A percentile compares a stretch with the other conserved stretches of the same genome.
phyloP scores from a whole-genome alignment of 331 rosid genomes.

The Pyrus hybrid region DNA sequence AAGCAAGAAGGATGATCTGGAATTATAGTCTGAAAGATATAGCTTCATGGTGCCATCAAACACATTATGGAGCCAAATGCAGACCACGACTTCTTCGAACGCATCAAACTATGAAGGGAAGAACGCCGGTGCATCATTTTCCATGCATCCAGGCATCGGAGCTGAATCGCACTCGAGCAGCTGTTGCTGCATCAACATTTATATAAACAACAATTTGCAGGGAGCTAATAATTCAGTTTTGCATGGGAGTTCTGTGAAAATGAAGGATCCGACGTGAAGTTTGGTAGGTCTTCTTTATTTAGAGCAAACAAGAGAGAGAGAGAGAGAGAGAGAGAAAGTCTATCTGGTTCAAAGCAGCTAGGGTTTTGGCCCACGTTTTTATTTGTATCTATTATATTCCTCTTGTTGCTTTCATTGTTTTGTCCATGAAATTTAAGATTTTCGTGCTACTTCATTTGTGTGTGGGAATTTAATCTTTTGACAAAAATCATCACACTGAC shows the following conservation, averaged over 20 bases:
- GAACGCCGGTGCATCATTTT: slow-evolving; percentile 69
- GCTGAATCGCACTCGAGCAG: slow-evolving; percentile 30
- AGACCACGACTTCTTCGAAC: slow-evolving; percentile 28
- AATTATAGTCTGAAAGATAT: background rate
- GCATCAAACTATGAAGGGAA: slow-evolving; percentile 44
- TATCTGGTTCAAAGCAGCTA: background rate
- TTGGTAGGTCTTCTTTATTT: slow-evolving; percentile 5
- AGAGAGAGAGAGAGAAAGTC: background rate
- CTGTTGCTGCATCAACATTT: slow-evolving; percentile 70
- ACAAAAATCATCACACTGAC: background rate
- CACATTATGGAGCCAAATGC: slow-evolving; percentile 26
- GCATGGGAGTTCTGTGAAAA: slow-evolving; percentile 47
- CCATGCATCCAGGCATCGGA: slow-evolving; percentile 17
- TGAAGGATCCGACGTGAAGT: slow-evolving; percentile 61
- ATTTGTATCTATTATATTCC: slow-evolving; percentile 16
- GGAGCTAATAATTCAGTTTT: slow-evolving; percentile 59
- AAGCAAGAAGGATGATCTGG: slow-evolving; percentile 4
- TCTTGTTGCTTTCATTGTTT: slow-evolving; percentile 26
- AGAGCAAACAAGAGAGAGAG: background rate
- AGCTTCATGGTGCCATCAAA: background rate
- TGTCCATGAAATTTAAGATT: background rate
- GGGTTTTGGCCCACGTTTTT: slow-evolving; percentile 14
- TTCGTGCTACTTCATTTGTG: background rate
- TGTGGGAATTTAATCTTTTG: background rate
- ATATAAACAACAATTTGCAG: slow-evolving; percentile 72